These are phyloP conservation scores for Trichoderma erinaceum DNA, from an alignment of 495 filamentous ascomycete genomes.

Conservation along the genomic window DNA sequence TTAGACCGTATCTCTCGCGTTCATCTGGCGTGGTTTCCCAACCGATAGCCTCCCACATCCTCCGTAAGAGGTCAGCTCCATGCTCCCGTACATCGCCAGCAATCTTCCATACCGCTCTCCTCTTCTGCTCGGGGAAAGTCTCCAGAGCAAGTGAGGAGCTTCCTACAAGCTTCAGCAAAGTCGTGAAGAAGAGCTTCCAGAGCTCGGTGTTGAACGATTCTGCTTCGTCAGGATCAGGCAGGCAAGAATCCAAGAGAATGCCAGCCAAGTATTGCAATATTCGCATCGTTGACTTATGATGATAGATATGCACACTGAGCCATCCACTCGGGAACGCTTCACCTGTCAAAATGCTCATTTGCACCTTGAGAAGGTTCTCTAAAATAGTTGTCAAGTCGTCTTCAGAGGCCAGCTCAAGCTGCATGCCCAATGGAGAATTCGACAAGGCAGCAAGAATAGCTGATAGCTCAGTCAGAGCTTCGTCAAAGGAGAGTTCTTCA, in stretches of 20 bases:
- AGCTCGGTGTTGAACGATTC: conserved; percentile 87
- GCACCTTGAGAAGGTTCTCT: conserved; percentile 68
- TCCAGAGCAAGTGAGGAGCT: conserved; percentile 86
- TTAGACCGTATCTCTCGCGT: conserved; percentile 61
- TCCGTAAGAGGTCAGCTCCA: conserved; percentile 75
- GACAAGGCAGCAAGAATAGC: conserved; percentile 78
- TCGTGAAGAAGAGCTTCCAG: conserved; percentile 90
- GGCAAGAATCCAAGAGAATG: conserved; percentile 67
- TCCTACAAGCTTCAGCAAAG: conserved; percentile 80
- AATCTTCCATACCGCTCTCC: conserved; percentile 96
- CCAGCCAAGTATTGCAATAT: conserved; percentile 77
- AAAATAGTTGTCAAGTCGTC: conserved; percentile 70
- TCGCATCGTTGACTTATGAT: conserved; percentile 86
- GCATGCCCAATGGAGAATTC: conserved; percentile 59
- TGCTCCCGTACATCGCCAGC: conserved; percentile 92
- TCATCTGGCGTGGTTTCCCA: conserved; percentile 88
- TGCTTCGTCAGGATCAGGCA: conserved; percentile 86
- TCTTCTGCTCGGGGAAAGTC: conserved; percentile 94
- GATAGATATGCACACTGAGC: conserved; percentile 91
- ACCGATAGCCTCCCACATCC: conserved; percentile 92
- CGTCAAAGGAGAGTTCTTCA: conserved; percentile 65
- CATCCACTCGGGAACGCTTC: conserved; percentile 85
- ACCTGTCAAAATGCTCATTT: conserved; percentile 81
- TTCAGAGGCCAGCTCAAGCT: conserved; percentile 59
- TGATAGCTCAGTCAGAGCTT: conserved; percentile 82